phyloP scores from a whole-genome alignment of 75 land plant genomes.

The Selaginella moellendorffii region DNA sequence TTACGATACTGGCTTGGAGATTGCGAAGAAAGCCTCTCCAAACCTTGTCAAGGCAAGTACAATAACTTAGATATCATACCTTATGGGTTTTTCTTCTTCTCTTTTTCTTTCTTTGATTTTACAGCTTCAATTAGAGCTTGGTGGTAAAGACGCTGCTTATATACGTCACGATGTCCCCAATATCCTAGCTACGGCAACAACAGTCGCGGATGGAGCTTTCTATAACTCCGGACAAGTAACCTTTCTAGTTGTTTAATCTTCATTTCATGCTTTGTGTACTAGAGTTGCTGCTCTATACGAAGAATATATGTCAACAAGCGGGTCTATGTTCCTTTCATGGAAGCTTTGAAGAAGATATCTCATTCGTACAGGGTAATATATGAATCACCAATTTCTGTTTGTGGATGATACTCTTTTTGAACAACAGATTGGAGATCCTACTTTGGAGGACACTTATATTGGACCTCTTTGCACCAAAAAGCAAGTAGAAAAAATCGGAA shows the following conservation, averaged over 20 bases:
- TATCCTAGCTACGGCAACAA: constrained; percentile 17
- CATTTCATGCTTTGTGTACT: neutral
- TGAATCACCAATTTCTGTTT: neutral
- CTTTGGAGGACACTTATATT: constrained; percentile 18
- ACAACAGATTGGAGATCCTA: constrained; percentile 17
- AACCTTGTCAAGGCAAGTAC: constrained; percentile 21
- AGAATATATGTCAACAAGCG: constrained; percentile 23
- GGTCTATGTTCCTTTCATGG: constrained; percentile 18
- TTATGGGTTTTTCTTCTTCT: too few relatives aligned
- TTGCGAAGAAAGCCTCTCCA: constrained; percentile 15
- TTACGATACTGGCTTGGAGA: constrained; percentile 16
- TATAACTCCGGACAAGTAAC: constrained; percentile 24
- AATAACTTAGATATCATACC: too few relatives aligned
- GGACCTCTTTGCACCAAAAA: constrained; percentile 22
- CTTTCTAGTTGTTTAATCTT: neutral
- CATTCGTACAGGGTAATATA: constrained; percentile 14
- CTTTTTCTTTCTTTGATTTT: too few relatives aligned
- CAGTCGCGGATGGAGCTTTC: constrained; percentile 27
- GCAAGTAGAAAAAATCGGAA: constrained; percentile 12
- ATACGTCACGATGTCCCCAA: constrained; percentile 20
- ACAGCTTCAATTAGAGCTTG: constrained; percentile 24
- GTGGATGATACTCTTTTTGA: neutral
- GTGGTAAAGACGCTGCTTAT: constrained; percentile 26
- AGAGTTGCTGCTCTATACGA: constrained; percentile 28
- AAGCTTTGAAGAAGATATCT: constrained; percentile 12